phyloP scores from a whole-genome alignment of 352 stramenopile species.

The Aphanomyces euteiches region DNA sequence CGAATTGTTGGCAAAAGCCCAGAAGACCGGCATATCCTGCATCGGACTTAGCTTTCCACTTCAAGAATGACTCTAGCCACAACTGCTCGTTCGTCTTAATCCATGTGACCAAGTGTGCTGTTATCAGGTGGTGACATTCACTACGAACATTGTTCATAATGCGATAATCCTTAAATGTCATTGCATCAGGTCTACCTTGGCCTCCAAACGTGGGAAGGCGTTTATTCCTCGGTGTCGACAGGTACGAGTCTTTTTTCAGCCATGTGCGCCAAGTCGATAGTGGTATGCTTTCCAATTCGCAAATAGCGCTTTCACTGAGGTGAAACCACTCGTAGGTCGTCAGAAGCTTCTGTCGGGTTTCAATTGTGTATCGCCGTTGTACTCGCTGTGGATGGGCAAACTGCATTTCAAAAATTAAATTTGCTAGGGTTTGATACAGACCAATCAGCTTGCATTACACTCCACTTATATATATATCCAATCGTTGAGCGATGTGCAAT shows the following conservation, averaged over 20 bases:
- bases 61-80: not conserved
- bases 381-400: too few species aligned
- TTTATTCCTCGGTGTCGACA: not conserved
- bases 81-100: constrained; percentile 1
- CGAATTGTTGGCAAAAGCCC: constrained; percentile 12
- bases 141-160: not conserved
- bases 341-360: too few species aligned
- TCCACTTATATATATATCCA: too few species aligned
- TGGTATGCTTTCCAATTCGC: too few species aligned
- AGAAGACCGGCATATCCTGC: not conserved
- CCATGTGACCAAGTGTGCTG: constrained; percentile 17
- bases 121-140: not conserved
- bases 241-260: constrained; percentile 2
- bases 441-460: too few species aligned
- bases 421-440: too few species aligned
- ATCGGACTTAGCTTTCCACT: not conserved
- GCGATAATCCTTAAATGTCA: not conserved
- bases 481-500: too few species aligned
- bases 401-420: too few species aligned
- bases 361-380: too few species aligned
- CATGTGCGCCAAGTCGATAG: too few species aligned
- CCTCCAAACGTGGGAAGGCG: not conserved
- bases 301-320: too few species aligned
- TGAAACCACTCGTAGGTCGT: too few species aligned
- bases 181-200: constrained; percentile 12